Evolutionary conservation across 164 flowering plant genomes (phyloP), one percentile per base, ranked within the genome.

Genomic region (Umbellularia californica): DNA sequence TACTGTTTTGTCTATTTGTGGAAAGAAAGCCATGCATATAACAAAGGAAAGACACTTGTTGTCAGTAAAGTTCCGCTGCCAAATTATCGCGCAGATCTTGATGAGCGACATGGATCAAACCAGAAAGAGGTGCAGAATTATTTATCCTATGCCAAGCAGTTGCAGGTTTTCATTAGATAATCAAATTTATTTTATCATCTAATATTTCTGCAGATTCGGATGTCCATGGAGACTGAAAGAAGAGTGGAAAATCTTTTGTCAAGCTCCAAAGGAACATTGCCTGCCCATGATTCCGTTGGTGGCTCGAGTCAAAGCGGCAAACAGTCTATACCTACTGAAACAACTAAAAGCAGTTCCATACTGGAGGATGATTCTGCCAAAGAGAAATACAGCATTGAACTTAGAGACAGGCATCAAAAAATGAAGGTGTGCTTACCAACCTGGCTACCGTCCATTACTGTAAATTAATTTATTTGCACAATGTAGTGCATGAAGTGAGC

Each of bases 41-140:
- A 91, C 83, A 92, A 89, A 81, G 98, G 98, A 73, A 89, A 84
- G 88, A 82, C 92, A 67, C 92, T 95, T 81, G 98, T 91, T 28
- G 92, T 88, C 50, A 95, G 99, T 84, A 93, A 92, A 83, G 86
- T 87, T 77, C 97, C 98, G 20, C 77, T 95, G 82, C 97, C 98
- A 71, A 80, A 87, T 79, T 95, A 95, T 76, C 84, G 98, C 23
- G 97, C 94, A 6, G 99, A 95, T 88, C 94, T 95, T 65, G 99
- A 95, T 82, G 97, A 95, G n/a, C 91, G 80, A 25, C 99, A 95
- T 86, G 99, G 99, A 25, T 92, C 97, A 55, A 86, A 94, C 14
- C 89, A 88, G 73, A 90, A 93, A 73, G 97, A 93, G 99, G 99
- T 92, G 75, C n/a, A 5, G 47, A 51, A 41, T 72, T 51, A 5